Percentiles rank a stretch among this genome's conserved stretches.
Evolutionary conservation across 1,139 yeast genomes (phyloP).

Genomic region (Candida albicans): DNA sequence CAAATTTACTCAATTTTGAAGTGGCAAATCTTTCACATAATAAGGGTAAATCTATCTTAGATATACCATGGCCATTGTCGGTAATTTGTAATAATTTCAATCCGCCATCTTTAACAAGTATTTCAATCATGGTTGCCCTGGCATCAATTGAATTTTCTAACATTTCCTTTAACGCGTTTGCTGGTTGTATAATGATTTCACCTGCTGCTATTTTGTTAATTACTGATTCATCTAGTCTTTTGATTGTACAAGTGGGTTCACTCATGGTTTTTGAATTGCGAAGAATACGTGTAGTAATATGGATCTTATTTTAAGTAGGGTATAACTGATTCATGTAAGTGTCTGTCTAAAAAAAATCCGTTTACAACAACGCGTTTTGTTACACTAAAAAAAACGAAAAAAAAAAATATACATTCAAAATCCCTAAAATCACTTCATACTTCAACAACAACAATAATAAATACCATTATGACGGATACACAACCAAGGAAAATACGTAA

Average conservation of each 20-base stretch:
- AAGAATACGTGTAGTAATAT: no score
- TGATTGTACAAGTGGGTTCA: constrained; percentile 16
- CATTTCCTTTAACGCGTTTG: constrained; percentile 65
- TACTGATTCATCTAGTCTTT: constrained; percentile 62
- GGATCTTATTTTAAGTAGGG: no score
- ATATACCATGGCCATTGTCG: constrained; percentile 55
- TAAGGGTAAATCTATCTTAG: constrained; percentile 43
- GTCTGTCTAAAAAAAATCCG: neutral
- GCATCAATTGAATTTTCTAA: constrained; percentile 60
- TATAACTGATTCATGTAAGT: neutral
- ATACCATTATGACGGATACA: neutral
- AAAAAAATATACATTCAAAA: neutral
- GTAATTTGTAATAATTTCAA: constrained; percentile 51
- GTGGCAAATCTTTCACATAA: constrained; percentile 61
- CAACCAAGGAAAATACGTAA: constrained; percentile 3
- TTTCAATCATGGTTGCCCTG: constrained; percentile 45
- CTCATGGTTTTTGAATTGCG: constrained; percentile 1
- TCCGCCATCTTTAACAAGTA: constrained; percentile 56
- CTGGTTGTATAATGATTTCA: constrained; percentile 91
- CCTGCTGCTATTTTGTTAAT: constrained; percentile 96
- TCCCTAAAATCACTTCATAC: neutral
- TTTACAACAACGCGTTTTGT: neutral
- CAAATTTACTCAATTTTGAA: constrained; percentile 49
- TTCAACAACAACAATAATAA: neutral
- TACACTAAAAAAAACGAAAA: neutral